A percentile compares a stretch with the other conserved stretches of the same genome.
phyloP scores from a whole-genome alignment of 164 flowering plant genomes.

The Magnolia changhungtana region DNA sequence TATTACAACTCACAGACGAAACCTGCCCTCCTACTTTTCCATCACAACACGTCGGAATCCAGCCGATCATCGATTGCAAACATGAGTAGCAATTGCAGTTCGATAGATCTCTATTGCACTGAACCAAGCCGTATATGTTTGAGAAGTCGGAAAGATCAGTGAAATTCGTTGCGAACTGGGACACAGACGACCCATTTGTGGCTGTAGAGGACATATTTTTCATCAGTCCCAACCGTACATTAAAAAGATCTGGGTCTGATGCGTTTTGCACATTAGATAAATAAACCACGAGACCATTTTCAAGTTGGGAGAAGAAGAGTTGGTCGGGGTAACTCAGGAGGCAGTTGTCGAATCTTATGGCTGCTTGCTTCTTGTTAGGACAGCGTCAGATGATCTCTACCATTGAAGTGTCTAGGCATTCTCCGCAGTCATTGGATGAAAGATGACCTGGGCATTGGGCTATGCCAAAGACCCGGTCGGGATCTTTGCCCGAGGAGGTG shows the following conservation, averaged over 20 bases:
- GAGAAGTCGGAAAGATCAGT: not conserved
- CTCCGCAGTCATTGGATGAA: too few relatives aligned
- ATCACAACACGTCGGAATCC: constrained; percentile 3
- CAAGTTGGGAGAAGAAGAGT: too few relatives aligned
- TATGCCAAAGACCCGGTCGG: too few relatives aligned
- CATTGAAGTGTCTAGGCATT: too few relatives aligned
- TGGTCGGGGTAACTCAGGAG: too few relatives aligned
- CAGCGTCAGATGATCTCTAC: too few relatives aligned
- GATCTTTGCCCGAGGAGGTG: too few relatives aligned
- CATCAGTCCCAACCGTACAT: not conserved
- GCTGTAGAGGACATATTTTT: not conserved
- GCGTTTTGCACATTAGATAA: not conserved
- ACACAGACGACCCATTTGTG: not conserved
- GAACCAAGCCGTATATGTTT: constrained; percentile 24
- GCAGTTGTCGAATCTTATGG: too few relatives aligned
- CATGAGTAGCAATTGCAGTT: constrained; percentile 20
- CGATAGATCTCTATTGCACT: constrained; percentile 37
- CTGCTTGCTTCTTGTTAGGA: too few relatives aligned
- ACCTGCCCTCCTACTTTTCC: constrained; percentile 17
- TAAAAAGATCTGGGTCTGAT: not conserved
- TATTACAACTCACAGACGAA: constrained; percentile 17
- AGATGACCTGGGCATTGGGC: too few relatives aligned
- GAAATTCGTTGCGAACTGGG: not conserved
- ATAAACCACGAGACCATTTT: too few relatives aligned
- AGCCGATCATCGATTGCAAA: not conserved